Base-by-base conservation (phyloP, 2,329 filamentous ascomycete species). In the Fusarium sulawesiense region DNA sequence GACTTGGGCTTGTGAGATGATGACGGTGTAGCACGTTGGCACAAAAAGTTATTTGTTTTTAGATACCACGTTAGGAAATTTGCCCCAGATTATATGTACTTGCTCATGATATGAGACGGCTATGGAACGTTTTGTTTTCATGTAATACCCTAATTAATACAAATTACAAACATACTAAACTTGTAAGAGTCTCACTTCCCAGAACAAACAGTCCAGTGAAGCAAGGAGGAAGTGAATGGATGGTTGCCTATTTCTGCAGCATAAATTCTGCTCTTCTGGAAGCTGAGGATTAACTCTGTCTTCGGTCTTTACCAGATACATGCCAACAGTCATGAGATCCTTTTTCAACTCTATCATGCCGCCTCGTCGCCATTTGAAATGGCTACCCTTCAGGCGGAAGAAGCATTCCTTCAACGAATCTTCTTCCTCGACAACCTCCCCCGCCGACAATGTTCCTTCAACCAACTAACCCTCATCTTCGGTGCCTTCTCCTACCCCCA, bases 141-240 rank as follows among this genome's bases (percentile, higher is more conserved):
- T 61, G 32, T 71, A 57, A 64, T 71, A 55, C 47, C 30, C 20
- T 71, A 68, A 37, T 53, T 56, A 64, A 54, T 53, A 68, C n/a
- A 53, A 54, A 54, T 14, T 51, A 67, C 20, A 53, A 54, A 54
- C 18, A 47, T 50, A 18, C 12, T 18, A 44, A 58, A 25, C 9
- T 20, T 29, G 12, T 10, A 40, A 29, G 2, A 7, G 3, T 16
- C 18, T 23, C 16, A 14, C 4, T 20, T 23, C 8, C 20, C 21
- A 34, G n/a, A 18, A 25, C 30, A 25, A 25, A 25, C 16, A 16
- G 10, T 23, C 6, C 14, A 8, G 14, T 44, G 21, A 44, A 23
- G 21, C 4, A 44, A 7, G 6, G 18, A 37, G 34, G 18, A 37
- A 37, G 34, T n/a, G 18, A 37, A 37, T 37, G 34, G 18, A n/a